Evolutionary conservation across 345 rosid genomes (phyloP).

Genomic region (Salix arbutifolia): DNA sequence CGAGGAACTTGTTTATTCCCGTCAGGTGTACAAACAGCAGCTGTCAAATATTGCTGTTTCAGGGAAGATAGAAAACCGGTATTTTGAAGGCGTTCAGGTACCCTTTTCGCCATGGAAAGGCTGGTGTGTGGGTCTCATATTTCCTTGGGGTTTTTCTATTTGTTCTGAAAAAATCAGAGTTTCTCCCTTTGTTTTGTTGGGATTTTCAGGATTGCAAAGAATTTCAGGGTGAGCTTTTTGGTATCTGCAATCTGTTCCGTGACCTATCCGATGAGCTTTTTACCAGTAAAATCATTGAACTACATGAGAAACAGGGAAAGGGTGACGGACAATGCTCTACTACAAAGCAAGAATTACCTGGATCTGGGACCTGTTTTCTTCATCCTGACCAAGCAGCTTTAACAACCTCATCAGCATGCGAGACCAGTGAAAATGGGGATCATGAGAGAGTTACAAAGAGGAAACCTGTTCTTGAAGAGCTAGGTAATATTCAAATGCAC

Average conservation of each 20-base stretch:
- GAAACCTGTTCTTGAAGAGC: slow-evolving; percentile 47
- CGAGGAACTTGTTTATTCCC: slow-evolving; percentile 81
- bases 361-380: slow-evolving; percentile 16
- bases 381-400: slow-evolving; percentile 14
- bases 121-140: background rate
- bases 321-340: slow-evolving; percentile 9
- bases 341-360: slow-evolving; percentile 26
- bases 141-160: background rate
- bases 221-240: slow-evolving; percentile 91
- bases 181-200: slow-evolving; percentile 1
- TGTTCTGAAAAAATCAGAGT: background rate
- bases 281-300: slow-evolving; percentile 75
- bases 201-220: slow-evolving; percentile 79
- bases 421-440: slow-evolving; percentile 13
- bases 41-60: slow-evolving; percentile 90
- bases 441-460: slow-evolving; percentile 10
- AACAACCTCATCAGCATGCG: slow-evolving; percentile 11
- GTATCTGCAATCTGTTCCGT: slow-evolving; percentile 84
- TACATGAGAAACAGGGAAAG: slow-evolving; percentile 38
- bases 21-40: slow-evolving; percentile 96
- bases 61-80: slow-evolving; percentile 89
- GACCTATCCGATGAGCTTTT: slow-evolving; percentile 88
- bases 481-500: slow-evolving; percentile 38
- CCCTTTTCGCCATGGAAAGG: background rate
- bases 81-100: slow-evolving; percentile 97